Percentiles rank a stretch among this genome's conserved stretches.
Evolutionary conservation across 208 protist species (phyloP).

Genomic region (Trichomonas vaginalis): DNA sequence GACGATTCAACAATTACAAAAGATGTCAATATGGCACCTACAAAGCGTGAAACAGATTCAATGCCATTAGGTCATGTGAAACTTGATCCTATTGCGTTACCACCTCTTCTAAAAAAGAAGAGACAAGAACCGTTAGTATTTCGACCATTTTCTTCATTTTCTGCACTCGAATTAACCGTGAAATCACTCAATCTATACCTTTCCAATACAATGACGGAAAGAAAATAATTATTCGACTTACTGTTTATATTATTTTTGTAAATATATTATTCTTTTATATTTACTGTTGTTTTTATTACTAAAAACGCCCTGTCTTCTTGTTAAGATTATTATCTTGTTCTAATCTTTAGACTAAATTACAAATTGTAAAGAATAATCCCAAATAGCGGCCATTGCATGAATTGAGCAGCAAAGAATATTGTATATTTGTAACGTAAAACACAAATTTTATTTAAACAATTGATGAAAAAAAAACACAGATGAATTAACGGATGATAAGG

Average conservation of each 20-base stretch:
- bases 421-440: not conserved
- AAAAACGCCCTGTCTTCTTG: no score
- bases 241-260: no score
- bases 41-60: not conserved
- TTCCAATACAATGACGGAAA: not conserved
- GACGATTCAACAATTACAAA: not conserved
- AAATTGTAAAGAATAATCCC: no score
- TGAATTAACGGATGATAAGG: not conserved
- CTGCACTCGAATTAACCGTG: not conserved
- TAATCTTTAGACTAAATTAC: no score
- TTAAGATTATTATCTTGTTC: no score
- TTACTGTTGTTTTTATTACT: no score
- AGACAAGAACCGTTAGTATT: not conserved
- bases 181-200: not conserved
- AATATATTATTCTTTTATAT: no score
- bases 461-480: not conserved
- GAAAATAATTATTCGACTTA: not conserved
- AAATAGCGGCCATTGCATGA: no score
- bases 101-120: not conserved
- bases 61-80: not conserved
- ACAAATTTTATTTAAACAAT: not conserved
- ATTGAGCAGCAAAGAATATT: no score
- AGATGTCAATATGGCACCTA: not conserved
- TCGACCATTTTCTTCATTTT: not conserved
- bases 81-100: not conserved